Evolutionary conservation across 345 rosid species (phyloP).

Genomic region (Arabis alpina): DNA sequence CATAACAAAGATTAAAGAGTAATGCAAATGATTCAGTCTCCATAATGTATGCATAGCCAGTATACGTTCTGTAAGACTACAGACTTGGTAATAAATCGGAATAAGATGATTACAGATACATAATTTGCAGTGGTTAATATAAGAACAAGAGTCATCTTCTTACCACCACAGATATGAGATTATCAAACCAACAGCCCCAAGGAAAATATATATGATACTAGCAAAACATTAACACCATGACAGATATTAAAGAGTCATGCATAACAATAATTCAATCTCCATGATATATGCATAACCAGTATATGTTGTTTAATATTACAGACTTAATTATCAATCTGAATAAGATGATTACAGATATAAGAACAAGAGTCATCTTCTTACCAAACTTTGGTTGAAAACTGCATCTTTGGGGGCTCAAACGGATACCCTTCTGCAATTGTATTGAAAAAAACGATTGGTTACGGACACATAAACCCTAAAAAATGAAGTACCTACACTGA

Average conservation of each 20-base stretch:
- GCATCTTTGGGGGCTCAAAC: constrained; percentile 99
- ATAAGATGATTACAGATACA: not conserved
- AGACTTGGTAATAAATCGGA: no score
- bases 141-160: constrained; percentile 25
- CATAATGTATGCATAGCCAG: not conserved
- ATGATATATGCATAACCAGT: no score
- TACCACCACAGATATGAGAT: no score
- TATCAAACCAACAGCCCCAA: no score
- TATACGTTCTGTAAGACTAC: no score
- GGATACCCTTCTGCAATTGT: constrained; percentile 92
- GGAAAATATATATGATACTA: no score
- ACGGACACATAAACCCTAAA: constrained; percentile 9
- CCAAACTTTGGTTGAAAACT: constrained; percentile 97
- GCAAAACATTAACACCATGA: no score
- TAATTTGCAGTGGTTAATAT: no score
- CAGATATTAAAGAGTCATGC: no score
- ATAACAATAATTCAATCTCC: no score
- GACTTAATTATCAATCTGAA: not conserved
- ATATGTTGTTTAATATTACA: no score
- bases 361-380: constrained; percentile 48
- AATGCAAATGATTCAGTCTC: constrained; percentile 5
- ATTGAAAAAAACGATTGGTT: not conserved
- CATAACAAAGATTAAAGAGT: not conserved
- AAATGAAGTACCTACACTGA: not conserved
- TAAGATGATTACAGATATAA: not conserved